Conservation (phyloP, 2,329 filamentous ascomycete species). For the Stemphylium beticola region DNA sequence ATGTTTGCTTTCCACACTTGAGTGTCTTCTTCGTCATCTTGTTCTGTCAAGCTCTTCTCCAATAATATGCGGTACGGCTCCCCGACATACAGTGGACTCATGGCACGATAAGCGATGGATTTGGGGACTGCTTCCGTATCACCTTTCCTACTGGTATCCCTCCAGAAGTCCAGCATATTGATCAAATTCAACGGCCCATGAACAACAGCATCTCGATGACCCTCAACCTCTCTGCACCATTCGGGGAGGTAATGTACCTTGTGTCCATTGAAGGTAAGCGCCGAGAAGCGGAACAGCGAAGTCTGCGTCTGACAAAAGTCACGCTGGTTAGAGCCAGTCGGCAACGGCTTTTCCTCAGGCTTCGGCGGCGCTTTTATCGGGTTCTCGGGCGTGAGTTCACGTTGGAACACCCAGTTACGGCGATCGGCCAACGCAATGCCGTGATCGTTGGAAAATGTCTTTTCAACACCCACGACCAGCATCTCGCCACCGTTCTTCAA, state of each 20-base stretch:
- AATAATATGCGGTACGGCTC: slow-evolving; percentile 41
- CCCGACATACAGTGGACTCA: slow-evolving; percentile 41
- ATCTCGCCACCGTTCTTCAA: slow-evolving; percentile 60
- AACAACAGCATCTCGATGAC: slow-evolving; percentile 76
- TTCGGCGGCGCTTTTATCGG: slow-evolving; percentile 45
- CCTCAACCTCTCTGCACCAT: slow-evolving; percentile 75
- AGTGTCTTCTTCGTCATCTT: not conserved
- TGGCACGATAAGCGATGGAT: slow-evolving; percentile 39
- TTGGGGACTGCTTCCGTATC: slow-evolving; percentile 28
- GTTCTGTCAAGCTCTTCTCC: not conserved
- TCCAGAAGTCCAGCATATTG: slow-evolving; percentile 46
- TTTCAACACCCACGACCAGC: slow-evolving; percentile 65
- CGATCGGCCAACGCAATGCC: slow-evolving; percentile 47
- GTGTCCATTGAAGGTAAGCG: slow-evolving; percentile 91
- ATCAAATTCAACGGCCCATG: slow-evolving; percentile 83
- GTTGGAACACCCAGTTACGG: slow-evolving; percentile 47
- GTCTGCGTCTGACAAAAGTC: slow-evolving; percentile 69
- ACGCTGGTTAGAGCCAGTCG: slow-evolving; percentile 43
- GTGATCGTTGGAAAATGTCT: slow-evolving; percentile 53
- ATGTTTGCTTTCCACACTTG: slow-evolving; percentile 34
- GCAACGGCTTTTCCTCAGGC: slow-evolving; percentile 29
- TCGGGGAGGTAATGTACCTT: slow-evolving; percentile 81
- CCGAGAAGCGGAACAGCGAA: slow-evolving; percentile 88
- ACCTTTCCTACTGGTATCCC: slow-evolving; percentile 28
- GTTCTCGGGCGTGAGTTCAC: slow-evolving; percentile 49